phyloP scores from a whole-genome alignment of 768 basidiomycete genomes.

The Suillus brevipes region DNA sequence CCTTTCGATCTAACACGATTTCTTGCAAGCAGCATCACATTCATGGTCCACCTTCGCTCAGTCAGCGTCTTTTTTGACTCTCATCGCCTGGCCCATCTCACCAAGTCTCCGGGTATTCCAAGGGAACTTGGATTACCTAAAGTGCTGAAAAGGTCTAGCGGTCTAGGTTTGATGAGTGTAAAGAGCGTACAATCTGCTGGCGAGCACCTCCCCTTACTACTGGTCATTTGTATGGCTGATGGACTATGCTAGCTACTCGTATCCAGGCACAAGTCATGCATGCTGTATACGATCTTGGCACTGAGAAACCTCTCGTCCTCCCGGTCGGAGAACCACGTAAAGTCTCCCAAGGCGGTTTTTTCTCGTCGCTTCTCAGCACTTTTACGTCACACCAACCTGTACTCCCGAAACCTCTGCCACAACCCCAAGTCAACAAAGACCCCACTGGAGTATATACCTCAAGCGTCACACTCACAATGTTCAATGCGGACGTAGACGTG shows the following conservation, averaged over 20 bases:
- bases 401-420: constrained; percentile 4
- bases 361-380: constrained; percentile 38
- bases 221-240: constrained; percentile 8
- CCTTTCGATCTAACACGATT: constrained; percentile 90
- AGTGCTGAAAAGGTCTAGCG: constrained; percentile 56
- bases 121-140: constrained; percentile 53
- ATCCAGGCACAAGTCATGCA: constrained; percentile 83
- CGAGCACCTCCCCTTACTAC: constrained; percentile 33
- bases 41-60: constrained; percentile 78
- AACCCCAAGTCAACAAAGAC: constrained; percentile 20
- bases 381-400: constrained; percentile 18
- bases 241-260: constrained; percentile 52
- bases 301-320: constrained; percentile 51
- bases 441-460: constrained; percentile 22
- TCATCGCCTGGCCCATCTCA: constrained; percentile 63
- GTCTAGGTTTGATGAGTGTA: constrained; percentile 66
- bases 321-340: constrained; percentile 32
- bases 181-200: constrained; percentile 62
- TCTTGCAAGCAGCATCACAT: constrained; percentile 87
- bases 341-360: constrained; percentile 42
- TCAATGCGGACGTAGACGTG: constrained; percentile 51
- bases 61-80: constrained; percentile 85
- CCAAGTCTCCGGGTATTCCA: constrained; percentile 59
- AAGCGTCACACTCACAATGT: constrained; percentile 35
- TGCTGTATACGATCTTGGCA: constrained; percentile 69